phyloP scores from a whole-genome alignment of 441 rosid genomes.

The Biscutella auriculata region DNA sequence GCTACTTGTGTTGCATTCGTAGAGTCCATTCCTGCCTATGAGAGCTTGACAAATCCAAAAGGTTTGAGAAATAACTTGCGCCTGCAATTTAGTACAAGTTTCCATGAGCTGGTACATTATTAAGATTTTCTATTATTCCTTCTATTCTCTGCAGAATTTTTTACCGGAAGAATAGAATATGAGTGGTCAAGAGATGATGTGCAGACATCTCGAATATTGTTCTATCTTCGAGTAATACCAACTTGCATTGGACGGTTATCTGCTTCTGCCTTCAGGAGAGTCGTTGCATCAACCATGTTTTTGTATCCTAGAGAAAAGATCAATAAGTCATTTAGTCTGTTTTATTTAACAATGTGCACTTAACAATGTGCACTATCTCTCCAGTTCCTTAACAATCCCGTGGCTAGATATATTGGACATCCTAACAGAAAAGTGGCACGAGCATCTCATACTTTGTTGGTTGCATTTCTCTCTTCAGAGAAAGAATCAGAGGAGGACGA shows the following conservation, averaged over 20 bases:
- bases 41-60: slow-evolving; percentile 48
- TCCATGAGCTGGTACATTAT: neutral
- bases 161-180: slow-evolving; percentile 37
- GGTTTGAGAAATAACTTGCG: slow-evolving; percentile 31
- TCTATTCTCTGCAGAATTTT: slow-evolving; percentile 28
- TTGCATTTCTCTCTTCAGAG: slow-evolving; percentile 59
- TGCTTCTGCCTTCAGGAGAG: slow-evolving; percentile 43
- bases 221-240: slow-evolving; percentile 79
- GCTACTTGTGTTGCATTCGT: slow-evolving; percentile 51
- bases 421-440: slow-evolving; percentile 70
- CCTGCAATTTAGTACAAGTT: neutral
- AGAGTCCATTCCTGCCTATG: slow-evolving; percentile 68
- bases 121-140: neutral
- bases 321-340: neutral
- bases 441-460: slow-evolving; percentile 75
- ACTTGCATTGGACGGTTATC: slow-evolving; percentile 65
- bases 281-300: slow-evolving; percentile 76
- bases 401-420: slow-evolving; percentile 68
- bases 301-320: slow-evolving; percentile 52
- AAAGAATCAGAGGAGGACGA: slow-evolving; percentile 45
- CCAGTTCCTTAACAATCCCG: slow-evolving; percentile 29
- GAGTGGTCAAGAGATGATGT: slow-evolving; percentile 79
- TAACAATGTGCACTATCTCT: neutral
- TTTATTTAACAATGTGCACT: neutral
- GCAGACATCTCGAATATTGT: slow-evolving; percentile 80